Base-by-base conservation (phyloP, 2,329 filamentous ascomycete species). In the Furcasterigmium furcatum region DNA sequence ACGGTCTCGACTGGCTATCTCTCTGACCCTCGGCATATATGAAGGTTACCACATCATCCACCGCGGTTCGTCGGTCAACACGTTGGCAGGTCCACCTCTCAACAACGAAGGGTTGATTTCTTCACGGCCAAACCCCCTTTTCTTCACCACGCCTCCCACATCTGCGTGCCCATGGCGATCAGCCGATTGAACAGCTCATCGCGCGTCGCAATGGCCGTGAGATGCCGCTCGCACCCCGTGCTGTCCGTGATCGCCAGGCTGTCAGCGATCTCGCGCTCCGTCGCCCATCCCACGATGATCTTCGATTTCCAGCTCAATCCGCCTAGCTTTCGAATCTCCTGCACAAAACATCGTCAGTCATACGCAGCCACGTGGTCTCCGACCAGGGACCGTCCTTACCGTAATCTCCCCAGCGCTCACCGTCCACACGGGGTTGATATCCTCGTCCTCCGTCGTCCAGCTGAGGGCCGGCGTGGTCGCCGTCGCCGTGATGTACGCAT, bases 301-400 rank as follows among this genome's bases (percentile, higher is more conserved):
- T 90, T 92, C 2, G 83, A 82, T 66, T 94, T 95, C 88, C 88
- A 95, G 0, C 88, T 88, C 29, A 91, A 72, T 0, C 89, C 89
- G 5, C 89, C 88, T 2, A 91, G 71, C 66, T 95, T 95, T 62
- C 83, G 86, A 44, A 95, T 59, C 62, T 91, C 87, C 1, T 50
- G 12, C 3, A 10, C 2, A 4, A 18, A 4, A 24, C 2, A 41
- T 7, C 46, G 25, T 36, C 16, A 43, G 41, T 30, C 9, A 8
- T 20, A 19, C 5, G 16, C 13, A 13, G 25, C 12, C 13, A 9
- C 3, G n/a, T n/a, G n/a, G n/a, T n/a, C n/a, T 29, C n/a, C 4
- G 10, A 32, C 6, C 8, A 32, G 9, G 25, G 7, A 24, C n/a
- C 1, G 8, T 2, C 32, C 50, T 22, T 21, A 54, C 52, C 42